phyloP scores from a whole-genome alignment of 2,329 filamentous ascomycete genomes.

The Phyllosticta citribraziliensis region DNA sequence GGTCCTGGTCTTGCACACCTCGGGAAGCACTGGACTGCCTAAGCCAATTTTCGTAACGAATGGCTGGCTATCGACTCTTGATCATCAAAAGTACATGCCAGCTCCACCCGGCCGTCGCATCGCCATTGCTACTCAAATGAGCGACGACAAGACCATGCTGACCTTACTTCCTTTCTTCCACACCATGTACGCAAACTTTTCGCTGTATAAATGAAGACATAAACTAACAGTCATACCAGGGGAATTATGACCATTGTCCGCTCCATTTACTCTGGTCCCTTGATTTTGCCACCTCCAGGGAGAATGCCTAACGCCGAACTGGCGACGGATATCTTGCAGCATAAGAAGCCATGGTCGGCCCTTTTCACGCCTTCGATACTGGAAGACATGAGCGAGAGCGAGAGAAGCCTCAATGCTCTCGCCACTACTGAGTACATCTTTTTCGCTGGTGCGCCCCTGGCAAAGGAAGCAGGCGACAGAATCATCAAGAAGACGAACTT shows the following conservation, averaged over 20 bases:
- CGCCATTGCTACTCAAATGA: constrained; percentile 5
- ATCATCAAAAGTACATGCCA: constrained; percentile 14
- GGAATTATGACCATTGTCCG: constrained; percentile 12
- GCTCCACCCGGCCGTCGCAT: constrained; percentile 11
- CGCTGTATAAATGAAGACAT: too few species aligned
- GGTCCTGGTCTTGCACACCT: constrained; percentile 23
- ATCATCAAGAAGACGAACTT: constrained; percentile 15
- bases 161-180: constrained; percentile 13
- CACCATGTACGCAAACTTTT: not conserved
- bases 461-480: constrained; percentile 13
- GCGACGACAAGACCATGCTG: constrained; percentile 2
- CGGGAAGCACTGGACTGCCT: constrained; percentile 26
- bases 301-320: constrained; percentile 9
- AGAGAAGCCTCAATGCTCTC: constrained; percentile 16
- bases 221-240: too few species aligned
- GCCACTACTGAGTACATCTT: constrained; percentile 15
- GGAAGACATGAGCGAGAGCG: constrained; percentile 18
- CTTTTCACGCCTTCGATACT: constrained; percentile 18
- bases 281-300: constrained; percentile 7
- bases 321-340: constrained; percentile 12
- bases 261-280: constrained; percentile 10
- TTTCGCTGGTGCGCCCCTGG: constrained; percentile 14
- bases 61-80: constrained; percentile 11
- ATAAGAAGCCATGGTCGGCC: constrained; percentile 13
- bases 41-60: constrained; percentile 20